Base-by-base conservation (phyloP, 208 protist genomes). In the Porcisia hertigi region DNA sequence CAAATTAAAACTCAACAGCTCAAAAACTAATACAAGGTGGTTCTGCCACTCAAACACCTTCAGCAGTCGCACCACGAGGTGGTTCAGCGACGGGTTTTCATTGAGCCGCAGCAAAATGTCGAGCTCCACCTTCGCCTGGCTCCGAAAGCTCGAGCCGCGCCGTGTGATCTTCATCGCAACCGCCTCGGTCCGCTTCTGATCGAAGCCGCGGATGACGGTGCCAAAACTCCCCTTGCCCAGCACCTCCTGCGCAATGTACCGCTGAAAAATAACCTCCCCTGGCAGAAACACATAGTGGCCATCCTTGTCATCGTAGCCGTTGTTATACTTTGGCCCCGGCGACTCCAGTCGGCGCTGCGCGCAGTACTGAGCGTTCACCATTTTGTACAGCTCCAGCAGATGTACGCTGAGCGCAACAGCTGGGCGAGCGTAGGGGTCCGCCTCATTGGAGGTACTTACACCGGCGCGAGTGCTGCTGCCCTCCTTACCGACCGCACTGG, bases 11-110 rank as follows among this genome's bases (percentile, higher is more conserved):
- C 93, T 98, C 14, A 99, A 90, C 63, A 99, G 84, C 86, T 99
- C 98, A 81, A 99, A 99, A 4, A 99, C 98, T 3, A 99, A 78
- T 65, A 98, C 98, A n/a, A 99, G 76, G 77, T 99, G 98, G 45
- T 95, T 90, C 69, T 96, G 89, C 90, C 92, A 98, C 54, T 92
- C 82, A 77, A 98, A 97, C 49, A 90, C 91, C 70, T 97, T 98
- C 5, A 94, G 82, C 39, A 98, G 80, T 34, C 85, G 86, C 25
- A 98, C 92, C 62, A 97, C 89, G n/a, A 94, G 79, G 71, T 94
- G 78, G 71, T 96, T 86, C 34, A 95, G 67, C 8, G 79, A 69
- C 9, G 83, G 83, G 72, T 94, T 88, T 36, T 75, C 64, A 74
- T 94, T 94, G 5, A 98, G 75, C 43, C 89, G 85, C 69, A 88